Evolutionary conservation across 441 rosid genomes (phyloP).

Genomic region (Gossypium laxum): DNA sequence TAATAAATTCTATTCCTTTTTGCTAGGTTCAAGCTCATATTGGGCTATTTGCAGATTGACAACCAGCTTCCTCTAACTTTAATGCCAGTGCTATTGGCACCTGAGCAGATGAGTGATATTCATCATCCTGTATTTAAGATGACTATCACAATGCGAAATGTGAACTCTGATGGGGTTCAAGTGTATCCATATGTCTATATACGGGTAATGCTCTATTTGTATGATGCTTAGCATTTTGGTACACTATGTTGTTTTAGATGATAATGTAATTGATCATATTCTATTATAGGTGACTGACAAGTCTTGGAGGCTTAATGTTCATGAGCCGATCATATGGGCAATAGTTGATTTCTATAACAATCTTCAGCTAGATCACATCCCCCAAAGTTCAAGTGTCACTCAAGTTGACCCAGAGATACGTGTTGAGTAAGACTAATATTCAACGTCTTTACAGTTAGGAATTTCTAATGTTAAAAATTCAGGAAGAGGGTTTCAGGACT

Average conservation of each 20-base stretch:
- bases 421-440: constrained; percentile 53
- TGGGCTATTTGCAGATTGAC: constrained; percentile 86
- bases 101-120: constrained; percentile 59
- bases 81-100: constrained; percentile 90
- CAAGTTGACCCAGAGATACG: constrained; percentile 97
- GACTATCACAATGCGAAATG: constrained; percentile 74
- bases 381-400: constrained; percentile 59
- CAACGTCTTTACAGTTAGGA: neutral
- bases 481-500: neutral
- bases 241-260: constrained; percentile 9
- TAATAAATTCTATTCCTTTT: constrained; percentile 14
- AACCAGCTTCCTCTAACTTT: constrained; percentile 90
- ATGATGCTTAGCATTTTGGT: constrained; percentile 11
- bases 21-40: constrained; percentile 87
- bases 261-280: constrained; percentile 16
- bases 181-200: constrained; percentile 81
- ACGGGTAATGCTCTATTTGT: constrained; percentile 51
- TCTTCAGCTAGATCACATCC: constrained; percentile 74
- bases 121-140: constrained; percentile 91
- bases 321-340: constrained; percentile 98
- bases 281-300: constrained; percentile 64
- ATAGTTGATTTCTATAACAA: constrained; percentile 63
- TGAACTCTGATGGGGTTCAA: constrained; percentile 65
- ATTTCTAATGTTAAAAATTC: neutral
- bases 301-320: constrained; percentile 83